Evolutionary conservation across 805 yeast genomes (phyloP).

Genomic region (Yarrowia sp.): DNA sequence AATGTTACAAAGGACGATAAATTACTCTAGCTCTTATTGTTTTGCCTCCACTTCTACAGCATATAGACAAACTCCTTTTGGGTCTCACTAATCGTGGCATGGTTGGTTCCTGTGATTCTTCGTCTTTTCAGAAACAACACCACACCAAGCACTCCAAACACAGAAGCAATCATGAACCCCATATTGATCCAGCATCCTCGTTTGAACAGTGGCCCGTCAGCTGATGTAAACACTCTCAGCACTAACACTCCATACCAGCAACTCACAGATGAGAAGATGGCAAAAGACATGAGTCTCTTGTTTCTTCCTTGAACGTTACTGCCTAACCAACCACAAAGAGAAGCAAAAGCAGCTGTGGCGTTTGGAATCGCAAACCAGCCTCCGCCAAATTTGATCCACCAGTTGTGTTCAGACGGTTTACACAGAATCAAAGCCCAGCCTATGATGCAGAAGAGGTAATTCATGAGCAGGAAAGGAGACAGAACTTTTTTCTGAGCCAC

Average conservation of each 20-base stretch:
- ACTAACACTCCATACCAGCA: constrained; percentile 13
- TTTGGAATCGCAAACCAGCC: constrained; percentile 1
- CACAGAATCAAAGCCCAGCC: constrained; percentile 5
- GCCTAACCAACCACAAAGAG: not conserved
- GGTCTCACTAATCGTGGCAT: constrained; percentile 1
- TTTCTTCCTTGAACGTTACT: constrained; percentile 1
- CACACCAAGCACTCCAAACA: not conserved
- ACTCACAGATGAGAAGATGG: constrained; percentile 1
- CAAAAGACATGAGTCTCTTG: constrained; percentile 1
- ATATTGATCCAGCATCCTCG: constrained; percentile 6
- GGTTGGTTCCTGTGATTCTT: not conserved
- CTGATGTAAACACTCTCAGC: not conserved
- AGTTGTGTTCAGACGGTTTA: not conserved
- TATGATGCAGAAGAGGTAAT: constrained; percentile 2
- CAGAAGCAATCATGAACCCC: constrained; percentile 10
- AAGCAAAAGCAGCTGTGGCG: not conserved
- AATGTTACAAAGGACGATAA: too few species aligned
- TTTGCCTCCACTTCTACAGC: not conserved
- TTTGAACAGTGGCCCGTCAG: not conserved
- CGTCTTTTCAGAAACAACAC: not conserved
- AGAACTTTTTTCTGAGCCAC: not conserved
- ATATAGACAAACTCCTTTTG: constrained; percentile 9
- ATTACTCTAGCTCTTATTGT: too few species aligned
- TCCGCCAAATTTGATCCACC: constrained; percentile 8
- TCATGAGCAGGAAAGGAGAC: not conserved